Base-by-base conservation (phyloP, 164 flowering plant genomes). In the Macadamia tetraphylla region DNA sequence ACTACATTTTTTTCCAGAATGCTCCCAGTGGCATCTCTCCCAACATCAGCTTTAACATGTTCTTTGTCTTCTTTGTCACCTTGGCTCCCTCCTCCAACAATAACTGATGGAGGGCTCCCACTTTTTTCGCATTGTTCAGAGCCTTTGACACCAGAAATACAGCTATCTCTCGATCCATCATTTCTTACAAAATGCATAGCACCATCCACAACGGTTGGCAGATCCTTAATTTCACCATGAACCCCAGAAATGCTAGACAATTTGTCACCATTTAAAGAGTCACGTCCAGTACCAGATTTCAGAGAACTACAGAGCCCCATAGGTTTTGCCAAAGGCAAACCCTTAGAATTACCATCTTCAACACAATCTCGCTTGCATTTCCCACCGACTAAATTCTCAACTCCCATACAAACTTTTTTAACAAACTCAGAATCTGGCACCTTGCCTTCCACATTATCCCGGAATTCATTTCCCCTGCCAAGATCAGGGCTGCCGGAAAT, bases 381-480 rank as follows among this genome's bases (percentile, higher is more conserved):
- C 67, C 62, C 80, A 67, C 51, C 77, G 14, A 58, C 62, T 61
- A 68, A 70, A 69, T 76, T 78, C 62, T 78, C 84, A 55, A 66
- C 74, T n/a, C 75, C 79, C 63, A 42, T n/a, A 65, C 74, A 61
- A 9, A 68, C 72, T n/a, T 67, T 71, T 64, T 79, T 73, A 1
- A 74, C 61, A 69, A 70, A 60, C 43, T 35, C 53, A 9, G 71
- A 70, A 40, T 73, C 80, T 35, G 49, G 70, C 6, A 42, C 57
- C 6, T 68, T 62, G 30, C 53, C 59, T 15, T 31, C 74, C 18
- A 7, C 56, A 62, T 35, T 74, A 46, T 76, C 73, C 17, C 30
- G 62, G 57, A n/a, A 23, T 66, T 61, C 82, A 72, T 62, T 74
- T 35, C 63, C 65, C 40, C 57, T 62, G 15, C 68, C 66, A 17